phyloP scores from a whole-genome alignment of 2,329 filamentous ascomycete species.

The Coniochaeta hoffmannii region DNA sequence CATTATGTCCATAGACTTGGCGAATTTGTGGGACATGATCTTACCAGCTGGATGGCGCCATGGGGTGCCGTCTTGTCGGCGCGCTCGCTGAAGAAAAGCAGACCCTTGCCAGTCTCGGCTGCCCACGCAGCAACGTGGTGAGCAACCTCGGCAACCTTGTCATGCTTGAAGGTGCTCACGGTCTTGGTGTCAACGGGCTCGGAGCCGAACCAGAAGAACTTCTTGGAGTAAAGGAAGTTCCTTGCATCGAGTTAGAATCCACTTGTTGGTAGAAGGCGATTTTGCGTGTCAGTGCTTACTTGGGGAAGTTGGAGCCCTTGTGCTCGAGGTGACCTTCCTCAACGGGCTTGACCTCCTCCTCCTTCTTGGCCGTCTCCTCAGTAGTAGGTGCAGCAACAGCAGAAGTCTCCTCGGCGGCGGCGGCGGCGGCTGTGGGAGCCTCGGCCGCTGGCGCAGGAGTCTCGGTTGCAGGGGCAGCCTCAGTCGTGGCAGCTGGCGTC shows the following conservation, averaged over 20 bases:
- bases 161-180: constrained; percentile 70
- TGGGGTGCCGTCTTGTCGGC: constrained; percentile 73
- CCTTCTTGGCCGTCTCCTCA: constrained; percentile 25
- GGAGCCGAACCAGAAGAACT: constrained; percentile 80
- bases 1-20: background rate
- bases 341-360: constrained; percentile 40
- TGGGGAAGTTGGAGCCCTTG: constrained; percentile 81
- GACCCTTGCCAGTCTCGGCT: constrained; percentile 87
- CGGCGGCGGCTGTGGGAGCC: constrained; percentile 20
- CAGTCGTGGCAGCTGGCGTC: constrained; percentile 25
- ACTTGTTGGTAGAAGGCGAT: background rate
- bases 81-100: constrained; percentile 86
- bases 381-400: constrained; percentile 26
- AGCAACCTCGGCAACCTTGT: constrained; percentile 71
- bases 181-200: constrained; percentile 68
- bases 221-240: constrained; percentile 86
- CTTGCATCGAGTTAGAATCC: constrained; percentile 33
- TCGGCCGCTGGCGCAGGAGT: constrained; percentile 30
- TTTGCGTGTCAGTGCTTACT: constrained; percentile 50
- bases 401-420: constrained; percentile 25
- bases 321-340: constrained; percentile 81
- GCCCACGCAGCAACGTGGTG: constrained; percentile 85
- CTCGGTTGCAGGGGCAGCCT: constrained; percentile 27
- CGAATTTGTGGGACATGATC: constrained; percentile 24
- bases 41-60: constrained; percentile 79